Evolutionary conservation across 148 eudicot genomes (phyloP).

Genomic region (Cornus suecica): DNA sequence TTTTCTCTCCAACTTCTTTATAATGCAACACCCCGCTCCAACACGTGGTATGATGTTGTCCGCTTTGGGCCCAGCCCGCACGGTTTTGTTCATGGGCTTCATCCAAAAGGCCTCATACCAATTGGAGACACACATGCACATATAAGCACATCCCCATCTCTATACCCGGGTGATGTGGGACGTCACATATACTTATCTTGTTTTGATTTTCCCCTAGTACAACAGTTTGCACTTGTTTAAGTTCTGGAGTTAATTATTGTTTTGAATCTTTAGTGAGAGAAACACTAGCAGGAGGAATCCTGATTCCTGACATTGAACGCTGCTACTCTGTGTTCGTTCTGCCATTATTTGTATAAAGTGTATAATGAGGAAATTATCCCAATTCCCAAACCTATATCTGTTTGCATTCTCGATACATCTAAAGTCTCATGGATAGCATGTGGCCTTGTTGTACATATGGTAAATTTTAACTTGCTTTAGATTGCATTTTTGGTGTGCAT

Average conservation of each 20-base stretch:
- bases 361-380: neutral
- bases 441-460: neutral
- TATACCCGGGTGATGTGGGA: too few species aligned
- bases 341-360: neutral
- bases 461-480: neutral
- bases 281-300: too few species aligned
- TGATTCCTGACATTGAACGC: neutral
- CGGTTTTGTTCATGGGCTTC: too few species aligned
- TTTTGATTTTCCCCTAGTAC: too few species aligned
- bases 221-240: constrained; percentile 5
- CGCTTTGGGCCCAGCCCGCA: too few species aligned
- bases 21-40: too few species aligned
- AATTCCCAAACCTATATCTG: neutral
- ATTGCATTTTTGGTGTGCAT: neutral
- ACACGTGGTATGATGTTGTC: too few species aligned
- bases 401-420: neutral
- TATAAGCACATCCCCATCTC: too few species aligned
- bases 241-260: neutral
- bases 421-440: neutral
- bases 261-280: neutral
- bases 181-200: too few species aligned
- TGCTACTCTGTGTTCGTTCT: neutral
- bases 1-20: too few species aligned
- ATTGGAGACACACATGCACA: too few species aligned
- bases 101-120: too few species aligned